phyloP scores from a whole-genome alignment of 108 stramenopile genomes.

The Pseudonitzschia multiseries region DNA sequence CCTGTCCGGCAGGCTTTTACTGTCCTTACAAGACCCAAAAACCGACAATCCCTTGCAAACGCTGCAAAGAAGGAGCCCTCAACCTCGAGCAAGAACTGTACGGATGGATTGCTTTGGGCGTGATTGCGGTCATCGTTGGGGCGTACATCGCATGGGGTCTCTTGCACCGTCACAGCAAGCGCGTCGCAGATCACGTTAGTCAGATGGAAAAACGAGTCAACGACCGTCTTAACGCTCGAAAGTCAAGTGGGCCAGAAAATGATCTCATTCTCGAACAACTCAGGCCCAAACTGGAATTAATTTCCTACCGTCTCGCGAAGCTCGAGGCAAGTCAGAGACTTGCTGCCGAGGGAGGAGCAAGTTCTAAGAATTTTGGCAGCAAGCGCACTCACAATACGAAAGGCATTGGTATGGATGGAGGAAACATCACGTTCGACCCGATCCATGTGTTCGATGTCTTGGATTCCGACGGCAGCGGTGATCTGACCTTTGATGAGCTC shows the following conservation, averaged over 20 bases:
- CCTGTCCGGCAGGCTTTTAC: constrained; percentile 27
- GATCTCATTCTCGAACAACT: constrained; percentile 23
- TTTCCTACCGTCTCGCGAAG: constrained; percentile 33
- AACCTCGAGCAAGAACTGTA: constrained; percentile 24
- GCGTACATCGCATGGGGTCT: constrained; percentile 3
- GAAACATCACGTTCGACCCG: constrained; percentile 35
- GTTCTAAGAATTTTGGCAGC: background rate
- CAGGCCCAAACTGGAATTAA: constrained; percentile 39
- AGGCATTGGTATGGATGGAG: background rate
- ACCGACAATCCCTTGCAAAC: constrained; percentile 16
- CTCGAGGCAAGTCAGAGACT: background rate
- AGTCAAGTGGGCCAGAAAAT: background rate
- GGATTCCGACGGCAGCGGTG: constrained; percentile 32
- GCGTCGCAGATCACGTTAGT: constrained; percentile 11
- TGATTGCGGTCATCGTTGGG: constrained; percentile 7
- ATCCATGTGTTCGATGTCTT: constrained; percentile 37
- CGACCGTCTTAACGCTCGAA: background rate
- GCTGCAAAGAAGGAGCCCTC: constrained; percentile 23
- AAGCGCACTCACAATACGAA: background rate
- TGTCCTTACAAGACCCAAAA: constrained; percentile 33
- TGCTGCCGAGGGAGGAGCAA: background rate
- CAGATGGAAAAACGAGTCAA: background rate
- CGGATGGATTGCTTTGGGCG: constrained; percentile 18
- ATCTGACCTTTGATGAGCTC: constrained; percentile 45
- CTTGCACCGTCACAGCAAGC: constrained; percentile 1